These are phyloP conservation scores for Ilex asprella DNA, from an alignment of 257 asterid genomes.

Conservation along the genomic window DNA sequence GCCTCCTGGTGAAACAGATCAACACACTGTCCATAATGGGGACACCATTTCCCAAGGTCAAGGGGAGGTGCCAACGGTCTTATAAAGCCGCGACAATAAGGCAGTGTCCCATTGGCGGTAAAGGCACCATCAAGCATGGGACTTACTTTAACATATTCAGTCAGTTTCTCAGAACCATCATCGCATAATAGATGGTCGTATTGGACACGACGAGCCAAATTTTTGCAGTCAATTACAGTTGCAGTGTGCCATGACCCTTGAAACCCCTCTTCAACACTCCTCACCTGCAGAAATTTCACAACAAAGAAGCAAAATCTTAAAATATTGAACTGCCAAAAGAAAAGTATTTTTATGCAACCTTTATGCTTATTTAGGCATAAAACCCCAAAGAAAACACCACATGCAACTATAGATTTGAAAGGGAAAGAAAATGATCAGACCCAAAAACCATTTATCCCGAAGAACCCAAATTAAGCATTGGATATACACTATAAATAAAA, in stretches of 20 bases:
- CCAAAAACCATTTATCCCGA: background rate
- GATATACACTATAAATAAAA: slow-evolving; percentile 22
- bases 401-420: background rate
- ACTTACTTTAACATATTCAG: slow-evolving; percentile 40
- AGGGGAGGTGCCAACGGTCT: slow-evolving; percentile 59
- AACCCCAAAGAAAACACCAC: background rate
- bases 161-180: slow-evolving; percentile 32
- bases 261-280: slow-evolving; percentile 60
- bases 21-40: slow-evolving; percentile 69
- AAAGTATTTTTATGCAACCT: background rate
- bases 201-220: slow-evolving; percentile 34
- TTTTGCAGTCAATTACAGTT: slow-evolving; percentile 20
- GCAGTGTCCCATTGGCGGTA: slow-evolving; percentile 5
- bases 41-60: slow-evolving; percentile 16
- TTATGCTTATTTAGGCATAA: background rate
- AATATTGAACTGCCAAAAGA: background rate
- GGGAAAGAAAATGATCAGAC: background rate
- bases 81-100: slow-evolving; percentile 41
- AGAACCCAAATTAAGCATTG: slow-evolving; percentile 9
- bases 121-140: slow-evolving; percentile 44
- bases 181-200: slow-evolving; percentile 52
- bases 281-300: slow-evolving; percentile 36
- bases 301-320: slow-evolving; percentile 1
- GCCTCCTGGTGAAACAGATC: slow-evolving; percentile 52
- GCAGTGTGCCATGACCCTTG: slow-evolving; percentile 64